These are phyloP conservation scores for Chaetomiaceae sp. DNA, from an alignment of 2,329 filamentous ascomycete genomes.

Conservation along the genomic window DNA sequence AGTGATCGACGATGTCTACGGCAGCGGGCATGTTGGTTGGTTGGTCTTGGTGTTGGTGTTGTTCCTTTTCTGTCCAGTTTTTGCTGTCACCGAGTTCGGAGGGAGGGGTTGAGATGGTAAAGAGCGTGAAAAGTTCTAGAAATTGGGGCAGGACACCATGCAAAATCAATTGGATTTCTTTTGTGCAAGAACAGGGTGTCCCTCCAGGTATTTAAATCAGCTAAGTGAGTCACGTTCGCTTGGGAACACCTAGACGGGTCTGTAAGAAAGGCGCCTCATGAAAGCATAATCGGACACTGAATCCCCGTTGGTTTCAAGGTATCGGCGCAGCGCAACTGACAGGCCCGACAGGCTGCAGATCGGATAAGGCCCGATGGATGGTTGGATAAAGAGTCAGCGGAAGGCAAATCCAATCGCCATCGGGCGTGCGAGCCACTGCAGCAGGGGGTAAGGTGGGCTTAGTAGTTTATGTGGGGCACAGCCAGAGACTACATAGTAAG, in stretches of 20 bases:
- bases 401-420: neutral
- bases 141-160: no score
- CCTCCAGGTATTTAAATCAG: neutral
- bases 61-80: neutral
- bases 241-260: neutral
- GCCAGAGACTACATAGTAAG: no score
- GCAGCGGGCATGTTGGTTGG: conserved; percentile 45
- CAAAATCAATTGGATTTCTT: neutral
- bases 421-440: no score
- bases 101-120: neutral
- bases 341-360: neutral
- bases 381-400: conserved; percentile 1
- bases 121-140: neutral
- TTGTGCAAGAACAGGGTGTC: neutral
- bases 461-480: no score
- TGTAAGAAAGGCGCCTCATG: neutral
- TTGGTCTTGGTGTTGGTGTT: neutral
- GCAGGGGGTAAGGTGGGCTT: no score
- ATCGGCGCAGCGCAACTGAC: neutral
- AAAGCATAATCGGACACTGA: conserved; percentile 3
- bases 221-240: conserved; percentile 8
- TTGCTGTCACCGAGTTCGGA: conserved; percentile 10
- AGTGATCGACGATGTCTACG: conserved; percentile 65
- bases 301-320: neutral
- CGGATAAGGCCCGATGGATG: neutral